A percentile compares a stretch with the other conserved stretches of the same genome.
Conservation (phyloP, 2,329 filamentous ascomycete species). For the Allantophomopsis lycopodina region DNA sequence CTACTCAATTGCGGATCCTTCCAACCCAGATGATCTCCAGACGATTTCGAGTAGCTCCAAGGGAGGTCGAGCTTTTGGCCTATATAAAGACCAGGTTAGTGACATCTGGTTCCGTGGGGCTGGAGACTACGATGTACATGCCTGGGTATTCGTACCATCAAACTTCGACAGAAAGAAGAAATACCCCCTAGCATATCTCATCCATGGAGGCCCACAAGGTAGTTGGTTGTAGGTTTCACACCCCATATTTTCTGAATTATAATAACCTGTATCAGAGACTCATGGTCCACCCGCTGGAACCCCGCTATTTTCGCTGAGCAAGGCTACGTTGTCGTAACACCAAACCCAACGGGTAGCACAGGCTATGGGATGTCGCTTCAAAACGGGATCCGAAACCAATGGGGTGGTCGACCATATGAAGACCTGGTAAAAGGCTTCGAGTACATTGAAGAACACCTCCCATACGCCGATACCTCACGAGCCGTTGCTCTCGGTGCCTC, state of each 20-base stretch:
- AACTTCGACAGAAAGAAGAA: constrained; percentile 55
- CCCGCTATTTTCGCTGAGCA: constrained; percentile 69
- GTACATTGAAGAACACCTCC: constrained; percentile 50
- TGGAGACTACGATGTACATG: constrained; percentile 51
- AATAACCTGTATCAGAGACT: too few relatives aligned
- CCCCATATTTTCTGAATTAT: too few relatives aligned
- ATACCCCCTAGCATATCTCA: constrained; percentile 67
- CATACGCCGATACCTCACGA: constrained; percentile 53
- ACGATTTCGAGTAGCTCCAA: constrained; percentile 50
- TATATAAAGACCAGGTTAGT: constrained; percentile 46
- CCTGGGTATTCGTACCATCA: constrained; percentile 53
- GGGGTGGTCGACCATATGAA: constrained; percentile 75
- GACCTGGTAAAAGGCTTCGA: constrained; percentile 72
- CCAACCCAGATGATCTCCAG: constrained; percentile 25
- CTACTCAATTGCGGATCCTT: constrained; percentile 36
- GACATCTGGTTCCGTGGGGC: constrained; percentile 60
- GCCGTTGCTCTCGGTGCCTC: constrained; percentile 64
- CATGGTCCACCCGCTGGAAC: constrained; percentile 58
- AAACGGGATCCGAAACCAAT: constrained; percentile 65
- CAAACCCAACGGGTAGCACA: constrained; percentile 74
- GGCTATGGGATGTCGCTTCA: constrained; percentile 69
- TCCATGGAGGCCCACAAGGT: constrained; percentile 54
- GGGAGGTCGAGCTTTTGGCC: constrained; percentile 51
- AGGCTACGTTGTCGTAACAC: constrained; percentile 69
- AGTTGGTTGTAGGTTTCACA: constrained; percentile 14